Evolutionary conservation across 164 flowering plant species (phyloP).

Genomic region (Vitis riparia): DNA sequence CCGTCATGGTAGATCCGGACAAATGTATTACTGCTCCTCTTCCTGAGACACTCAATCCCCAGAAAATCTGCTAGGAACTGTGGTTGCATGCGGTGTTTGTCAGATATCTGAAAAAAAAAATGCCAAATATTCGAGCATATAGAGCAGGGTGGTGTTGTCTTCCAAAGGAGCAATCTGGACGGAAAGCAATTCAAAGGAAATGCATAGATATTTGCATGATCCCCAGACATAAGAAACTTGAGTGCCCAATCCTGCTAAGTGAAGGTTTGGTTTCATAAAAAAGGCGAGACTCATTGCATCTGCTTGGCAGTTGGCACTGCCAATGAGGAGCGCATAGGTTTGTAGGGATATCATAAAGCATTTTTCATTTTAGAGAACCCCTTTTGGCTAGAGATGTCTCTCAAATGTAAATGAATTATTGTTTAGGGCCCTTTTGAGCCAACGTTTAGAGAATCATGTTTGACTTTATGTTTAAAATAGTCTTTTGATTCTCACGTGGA

Average conservation of each 20-base stretch:
- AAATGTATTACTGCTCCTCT: no score
- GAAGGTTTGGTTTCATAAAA: background rate
- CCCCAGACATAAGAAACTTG: background rate
- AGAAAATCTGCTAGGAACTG: conserved; percentile 3
- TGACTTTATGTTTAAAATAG: no score
- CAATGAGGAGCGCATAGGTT: background rate
- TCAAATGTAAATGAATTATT: no score
- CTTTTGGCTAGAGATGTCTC: no score
- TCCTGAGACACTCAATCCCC: conserved; percentile 26
- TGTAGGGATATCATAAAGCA: no score
- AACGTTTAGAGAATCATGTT: no score
- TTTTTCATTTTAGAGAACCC: no score
- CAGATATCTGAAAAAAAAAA: background rate
- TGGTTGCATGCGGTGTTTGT: background rate
- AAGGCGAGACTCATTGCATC: background rate
- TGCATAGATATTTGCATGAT: background rate
- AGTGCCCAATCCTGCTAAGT: background rate
- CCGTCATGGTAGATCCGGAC: conserved; percentile 27
- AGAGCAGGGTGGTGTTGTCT: background rate
- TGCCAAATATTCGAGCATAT: background rate
- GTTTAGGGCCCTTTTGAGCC: no score
- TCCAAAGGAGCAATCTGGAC: background rate
- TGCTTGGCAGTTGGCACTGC: background rate
- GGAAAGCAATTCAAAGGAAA: background rate
- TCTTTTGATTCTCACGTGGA: no score